Evolutionary conservation across 805 yeast genomes (phyloP).

Genomic region (Saturnispora ahearnii): DNA sequence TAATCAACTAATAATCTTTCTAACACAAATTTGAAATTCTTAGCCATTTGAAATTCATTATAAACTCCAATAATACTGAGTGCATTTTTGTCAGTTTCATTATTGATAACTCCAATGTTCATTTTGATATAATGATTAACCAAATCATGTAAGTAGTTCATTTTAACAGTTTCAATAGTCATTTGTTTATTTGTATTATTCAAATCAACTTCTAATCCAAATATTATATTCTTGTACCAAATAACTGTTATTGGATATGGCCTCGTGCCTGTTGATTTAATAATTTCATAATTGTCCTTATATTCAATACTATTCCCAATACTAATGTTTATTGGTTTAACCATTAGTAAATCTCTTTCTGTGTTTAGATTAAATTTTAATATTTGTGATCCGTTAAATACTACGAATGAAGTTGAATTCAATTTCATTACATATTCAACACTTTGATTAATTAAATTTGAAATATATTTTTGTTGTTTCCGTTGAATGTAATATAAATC

Average conservation of each 20-base stretch:
- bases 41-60: slow-evolving; percentile 31
- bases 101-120: slow-evolving; percentile 15
- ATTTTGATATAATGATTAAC: slow-evolving; percentile 37
- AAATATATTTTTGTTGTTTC: slow-evolving; percentile 18
- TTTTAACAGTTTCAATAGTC: slow-evolving; percentile 29
- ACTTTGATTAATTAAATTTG: slow-evolving; percentile 18
- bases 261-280: slow-evolving; percentile 27
- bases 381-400: slow-evolving; percentile 29
- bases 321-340: slow-evolving; percentile 24
- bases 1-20: slow-evolving; percentile 39
- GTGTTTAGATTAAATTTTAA: slow-evolving; percentile 25
- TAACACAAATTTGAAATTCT: slow-evolving; percentile 39
- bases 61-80: slow-evolving; percentile 25
- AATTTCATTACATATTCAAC: slow-evolving; percentile 28
- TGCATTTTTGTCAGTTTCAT: slow-evolving; percentile 18
- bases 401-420: slow-evolving; percentile 18
- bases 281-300: not conserved
- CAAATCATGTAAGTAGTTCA: slow-evolving; percentile 37
- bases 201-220: slow-evolving; percentile 41
- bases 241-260: slow-evolving; percentile 44
- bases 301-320: slow-evolving; percentile 25
- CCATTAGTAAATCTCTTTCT: slow-evolving; percentile 17
- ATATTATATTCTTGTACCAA: slow-evolving; percentile 37
- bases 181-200: slow-evolving; percentile 16
- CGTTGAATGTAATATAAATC: slow-evolving; percentile 24